Conservation (phyloP, 306 rosid species). For the Vigna angularis region DNA sequence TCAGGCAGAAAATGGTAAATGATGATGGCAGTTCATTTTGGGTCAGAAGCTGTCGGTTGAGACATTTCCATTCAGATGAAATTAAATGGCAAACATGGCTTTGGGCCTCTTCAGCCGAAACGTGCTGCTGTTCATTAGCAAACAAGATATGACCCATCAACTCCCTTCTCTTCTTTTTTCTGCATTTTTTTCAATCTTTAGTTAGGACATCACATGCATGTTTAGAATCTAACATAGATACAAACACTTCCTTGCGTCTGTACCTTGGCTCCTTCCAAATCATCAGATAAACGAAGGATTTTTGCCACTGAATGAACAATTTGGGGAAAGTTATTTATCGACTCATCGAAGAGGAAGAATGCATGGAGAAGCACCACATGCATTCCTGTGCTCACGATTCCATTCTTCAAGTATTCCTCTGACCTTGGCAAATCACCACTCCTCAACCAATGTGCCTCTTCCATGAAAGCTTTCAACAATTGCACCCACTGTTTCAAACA, state of each 20-base stretch:
- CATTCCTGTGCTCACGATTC: conserved; percentile 58
- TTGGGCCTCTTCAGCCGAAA: conserved; percentile 40
- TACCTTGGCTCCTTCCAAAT: conserved; percentile 50
- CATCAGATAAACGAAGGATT: conserved; percentile 54
- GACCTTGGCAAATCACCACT: conserved; percentile 42
- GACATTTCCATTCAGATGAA: conserved; percentile 58
- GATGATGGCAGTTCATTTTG: conserved; percentile 49
- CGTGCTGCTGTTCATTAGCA: conserved; percentile 50
- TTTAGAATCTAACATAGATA: background rate
- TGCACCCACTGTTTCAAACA: conserved; percentile 55
- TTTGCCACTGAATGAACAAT: conserved; percentile 41
- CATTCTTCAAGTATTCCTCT: conserved; percentile 60
- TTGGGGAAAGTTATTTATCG: conserved; percentile 38
- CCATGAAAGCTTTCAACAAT: conserved; percentile 51
- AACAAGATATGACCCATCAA: conserved; percentile 63
- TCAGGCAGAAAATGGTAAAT: conserved; percentile 52
- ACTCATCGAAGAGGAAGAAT: conserved; percentile 54
- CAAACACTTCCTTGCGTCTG: background rate
- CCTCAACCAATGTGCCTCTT: conserved; percentile 58
- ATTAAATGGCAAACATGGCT: conserved; percentile 47
- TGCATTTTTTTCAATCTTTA: background rate
- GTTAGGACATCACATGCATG: background rate
- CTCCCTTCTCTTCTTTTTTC: conserved; percentile 56
- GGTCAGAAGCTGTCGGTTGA: conserved; percentile 16
- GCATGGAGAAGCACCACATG: conserved; percentile 51